Evolutionary conservation across 2,329 filamentous ascomycete genomes (phyloP), one percentile per base, ranked within the genome.

Genomic region (Sporothrix humicola): DNA sequence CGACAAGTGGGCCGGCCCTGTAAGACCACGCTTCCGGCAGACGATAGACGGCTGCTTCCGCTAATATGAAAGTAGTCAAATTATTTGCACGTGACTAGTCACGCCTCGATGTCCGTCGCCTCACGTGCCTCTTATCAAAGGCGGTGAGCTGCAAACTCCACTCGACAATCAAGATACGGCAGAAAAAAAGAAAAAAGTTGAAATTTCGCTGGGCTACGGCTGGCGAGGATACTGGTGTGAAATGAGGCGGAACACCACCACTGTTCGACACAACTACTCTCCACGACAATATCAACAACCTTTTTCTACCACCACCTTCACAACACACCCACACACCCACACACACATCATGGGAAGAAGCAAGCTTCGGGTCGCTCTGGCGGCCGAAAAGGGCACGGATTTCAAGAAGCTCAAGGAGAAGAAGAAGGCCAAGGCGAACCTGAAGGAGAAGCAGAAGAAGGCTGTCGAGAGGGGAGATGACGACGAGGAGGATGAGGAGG

Each of bases 351-450:
- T 78, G 77, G 77, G 68, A 17, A 74, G 77, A 79, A 83, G 84
- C 79, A 87, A 85, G 76, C 81, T 89, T 72, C 87, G 86, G 80
- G 81, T 86, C 79, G 87, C 87, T 10, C 81, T 90, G 17, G 84
- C 84, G 65, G 85, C 85, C 56, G 85, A 90, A 69, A 88, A 89
- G 79, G 85, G 86, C 61, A 79, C 81, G 15, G 87, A 89, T 74
- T 86, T 86, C 66, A 82, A 85, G 76, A 87, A 87, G 77, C 77
- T 85, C 58, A 87, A 86, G 77, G 82, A 86, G 73, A 82, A 84
- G 79, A 86, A 86, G 77, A 83, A 83, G 76, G 79, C 82, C 77
- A 87, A 86, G 80, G 78, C 84, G 15, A 83, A 83, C 77, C 74
- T 79, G 75, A 79, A 79, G 50, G 75, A 78, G 52, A 76, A 79